These are phyloP conservation scores for Trypanosoma conorhini DNA, from an alignment of 208 protist genomes.

Conservation along the genomic window DNA sequence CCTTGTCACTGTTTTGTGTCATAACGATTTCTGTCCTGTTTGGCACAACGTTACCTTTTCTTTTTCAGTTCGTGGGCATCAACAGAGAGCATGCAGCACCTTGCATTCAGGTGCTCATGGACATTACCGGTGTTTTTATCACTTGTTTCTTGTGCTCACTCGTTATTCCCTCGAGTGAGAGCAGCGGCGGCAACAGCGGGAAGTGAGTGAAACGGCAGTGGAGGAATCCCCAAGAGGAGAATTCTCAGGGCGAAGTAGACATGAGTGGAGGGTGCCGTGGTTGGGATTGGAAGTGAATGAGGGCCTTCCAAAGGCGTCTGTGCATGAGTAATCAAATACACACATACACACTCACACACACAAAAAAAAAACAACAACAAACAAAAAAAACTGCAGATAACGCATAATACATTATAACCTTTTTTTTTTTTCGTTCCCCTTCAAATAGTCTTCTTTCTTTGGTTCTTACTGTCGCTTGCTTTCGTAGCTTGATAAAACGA, in stretches of 20 bases:
- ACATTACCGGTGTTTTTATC: conserved; percentile 46
- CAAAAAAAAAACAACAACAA: conserved; percentile 10
- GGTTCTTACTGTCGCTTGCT: neutral
- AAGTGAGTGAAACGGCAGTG: neutral
- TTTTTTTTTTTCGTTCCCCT: conserved; percentile 24
- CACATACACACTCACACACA: neutral
- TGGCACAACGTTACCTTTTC: conserved; percentile 39
- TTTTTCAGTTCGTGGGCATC: conserved; percentile 26
- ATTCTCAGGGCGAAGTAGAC: neutral
- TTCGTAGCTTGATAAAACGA: neutral
- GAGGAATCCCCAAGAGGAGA: neutral
- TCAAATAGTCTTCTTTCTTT: conserved; percentile 7
- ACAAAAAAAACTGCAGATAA: neutral
- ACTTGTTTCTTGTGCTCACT: conserved; percentile 34
- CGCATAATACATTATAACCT: neutral
- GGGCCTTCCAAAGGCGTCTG: neutral
- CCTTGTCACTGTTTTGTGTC: conserved; percentile 35
- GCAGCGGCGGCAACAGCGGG: neutral
- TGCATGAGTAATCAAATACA: no score
- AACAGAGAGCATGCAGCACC: conserved; percentile 40
- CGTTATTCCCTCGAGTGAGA: conserved; percentile 25
- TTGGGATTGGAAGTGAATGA: neutral
- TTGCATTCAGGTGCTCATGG: conserved; percentile 49
- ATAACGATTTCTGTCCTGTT: conserved; percentile 33
- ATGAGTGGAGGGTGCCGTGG: neutral